Base-by-base conservation (phyloP, 2,329 filamentous ascomycete species). In the Phoma herbarum region DNA sequence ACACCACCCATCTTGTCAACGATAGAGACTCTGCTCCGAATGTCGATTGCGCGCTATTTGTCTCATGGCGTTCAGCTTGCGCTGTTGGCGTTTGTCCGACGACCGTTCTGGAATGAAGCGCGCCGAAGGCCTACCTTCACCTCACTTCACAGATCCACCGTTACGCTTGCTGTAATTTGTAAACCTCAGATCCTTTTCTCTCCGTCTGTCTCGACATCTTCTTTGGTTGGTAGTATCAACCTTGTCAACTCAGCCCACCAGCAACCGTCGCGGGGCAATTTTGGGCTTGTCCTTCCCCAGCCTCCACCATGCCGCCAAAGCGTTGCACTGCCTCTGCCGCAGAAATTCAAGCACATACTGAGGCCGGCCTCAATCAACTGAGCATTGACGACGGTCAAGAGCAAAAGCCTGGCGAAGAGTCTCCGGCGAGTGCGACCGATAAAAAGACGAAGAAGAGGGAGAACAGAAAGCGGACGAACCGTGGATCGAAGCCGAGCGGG, bases 241-340 rank as follows among this genome's bases (percentile, higher is more conserved):
- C 11, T 23, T 18, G 23, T 26, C 25, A 20, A 7, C 25, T 20
- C n/a, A 16, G 3, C n/a, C 2, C 26, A 22, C 45, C n/a, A 20
- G n/a, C 12, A 11, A 8, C 29, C n/a, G 18, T 48, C 1, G 29
- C 26, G 37, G 28, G 14, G 23, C 41, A 8, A 18, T 25, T 18
- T 26, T 43, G 41, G 41, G n/a, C 41, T 43, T 12, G 3, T 42
- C 18, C 5, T n/a, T 12, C 37, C 4, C 37, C 39, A 42, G 4
- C 22, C 8, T 14, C 23, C 28, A 26, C 23, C 12, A 58, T 58
- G 55, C 39, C 44, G 44, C 23, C 49, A 12, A 41, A 48, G 11
- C 18, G 22, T 20, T 20, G 37, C 11, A 25, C 14, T 26, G 16
- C 12, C 4, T 5, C 31, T 26, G 25, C 44, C 11, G 16, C 37